phyloP scores from a whole-genome alignment of 306 rosid species.

The Prunus campanulata region DNA sequence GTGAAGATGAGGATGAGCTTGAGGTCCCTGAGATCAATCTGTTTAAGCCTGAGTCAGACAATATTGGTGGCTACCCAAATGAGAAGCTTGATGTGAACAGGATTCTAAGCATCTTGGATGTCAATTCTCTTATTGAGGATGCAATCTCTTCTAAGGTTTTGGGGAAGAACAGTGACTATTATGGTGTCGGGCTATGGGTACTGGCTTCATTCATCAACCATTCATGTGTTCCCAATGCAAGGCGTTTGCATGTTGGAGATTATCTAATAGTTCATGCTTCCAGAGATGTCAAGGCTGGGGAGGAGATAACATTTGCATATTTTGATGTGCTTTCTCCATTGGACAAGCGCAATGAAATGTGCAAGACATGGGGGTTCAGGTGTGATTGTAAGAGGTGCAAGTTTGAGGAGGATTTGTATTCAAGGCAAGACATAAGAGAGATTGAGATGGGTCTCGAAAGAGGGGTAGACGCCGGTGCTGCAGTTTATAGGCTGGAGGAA shows the following conservation, averaged over 20 bases:
- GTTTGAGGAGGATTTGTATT: slow-evolving; percentile 53
- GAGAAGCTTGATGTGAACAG: slow-evolving; percentile 43
- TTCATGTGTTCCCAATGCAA: slow-evolving; percentile 70
- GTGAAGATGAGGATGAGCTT: slow-evolving; percentile 66
- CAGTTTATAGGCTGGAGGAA: slow-evolving; percentile 62
- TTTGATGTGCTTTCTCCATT: slow-evolving; percentile 48
- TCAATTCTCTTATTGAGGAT: slow-evolving; percentile 75
- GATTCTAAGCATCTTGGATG: slow-evolving; percentile 63
- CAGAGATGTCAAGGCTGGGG: slow-evolving; percentile 74
- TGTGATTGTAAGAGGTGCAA: slow-evolving; percentile 78
- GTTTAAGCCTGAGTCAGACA: slow-evolving; percentile 49
- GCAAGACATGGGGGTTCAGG: slow-evolving; percentile 67
- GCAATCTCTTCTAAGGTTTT: slow-evolving; percentile 60
- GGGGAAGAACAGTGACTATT: slow-evolving; percentile 64
- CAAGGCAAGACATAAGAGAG: slow-evolving; percentile 53
- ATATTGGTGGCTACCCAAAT: not conserved
- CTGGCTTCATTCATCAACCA: slow-evolving; percentile 78
- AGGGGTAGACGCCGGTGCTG: slow-evolving; percentile 59
- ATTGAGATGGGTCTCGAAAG: slow-evolving; percentile 66
- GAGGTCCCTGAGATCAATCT: slow-evolving; percentile 57
- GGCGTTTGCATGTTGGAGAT: slow-evolving; percentile 80
- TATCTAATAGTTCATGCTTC: slow-evolving; percentile 72
- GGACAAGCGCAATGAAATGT: slow-evolving; percentile 54
- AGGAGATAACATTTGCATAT: slow-evolving; percentile 76
- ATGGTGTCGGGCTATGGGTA: slow-evolving; percentile 85